These are phyloP conservation scores for Euclidium syriacum DNA, from an alignment of 345 rosid genomes.

Conservation along the genomic window DNA sequence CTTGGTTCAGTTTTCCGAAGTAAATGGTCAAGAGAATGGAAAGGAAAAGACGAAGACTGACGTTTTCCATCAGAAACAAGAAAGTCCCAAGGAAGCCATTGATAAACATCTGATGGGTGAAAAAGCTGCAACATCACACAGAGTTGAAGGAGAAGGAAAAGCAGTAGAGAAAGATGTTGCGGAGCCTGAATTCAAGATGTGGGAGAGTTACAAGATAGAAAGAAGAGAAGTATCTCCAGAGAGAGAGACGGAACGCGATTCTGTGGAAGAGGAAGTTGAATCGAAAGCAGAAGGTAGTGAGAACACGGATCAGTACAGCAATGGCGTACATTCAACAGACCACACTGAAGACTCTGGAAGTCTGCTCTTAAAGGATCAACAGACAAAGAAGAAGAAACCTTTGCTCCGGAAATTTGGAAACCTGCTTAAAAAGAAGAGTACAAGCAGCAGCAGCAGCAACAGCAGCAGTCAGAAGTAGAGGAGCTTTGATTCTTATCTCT, in stretches of 20 bases:
- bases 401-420: constrained; percentile 79
- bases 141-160: constrained; percentile 41
- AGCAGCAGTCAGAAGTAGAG: constrained; percentile 45
- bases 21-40: constrained; percentile 56
- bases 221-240: constrained; percentile 73
- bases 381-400: constrained; percentile 79
- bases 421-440: constrained; percentile 77
- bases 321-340: constrained; percentile 49
- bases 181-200: constrained; percentile 65
- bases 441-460: constrained; percentile 34
- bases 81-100: constrained; percentile 37
- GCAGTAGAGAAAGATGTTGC: constrained; percentile 48
- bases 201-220: constrained; percentile 91
- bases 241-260: constrained; percentile 60
- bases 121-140: constrained; percentile 10
- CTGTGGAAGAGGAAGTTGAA: constrained; percentile 63
- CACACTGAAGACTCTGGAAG: constrained; percentile 42
- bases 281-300: constrained; percentile 57
- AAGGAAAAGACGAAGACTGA: constrained; percentile 52
- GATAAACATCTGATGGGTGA: constrained; percentile 22
- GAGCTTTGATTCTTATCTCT: background rate
- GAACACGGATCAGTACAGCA: constrained; percentile 49
- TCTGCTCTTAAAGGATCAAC: constrained; percentile 57
- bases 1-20: constrained; percentile 80
- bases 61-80: constrained; percentile 33